phyloP scores from a whole-genome alignment of 2,329 filamentous ascomycete genomes.

The Claviceps humidiphila region DNA sequence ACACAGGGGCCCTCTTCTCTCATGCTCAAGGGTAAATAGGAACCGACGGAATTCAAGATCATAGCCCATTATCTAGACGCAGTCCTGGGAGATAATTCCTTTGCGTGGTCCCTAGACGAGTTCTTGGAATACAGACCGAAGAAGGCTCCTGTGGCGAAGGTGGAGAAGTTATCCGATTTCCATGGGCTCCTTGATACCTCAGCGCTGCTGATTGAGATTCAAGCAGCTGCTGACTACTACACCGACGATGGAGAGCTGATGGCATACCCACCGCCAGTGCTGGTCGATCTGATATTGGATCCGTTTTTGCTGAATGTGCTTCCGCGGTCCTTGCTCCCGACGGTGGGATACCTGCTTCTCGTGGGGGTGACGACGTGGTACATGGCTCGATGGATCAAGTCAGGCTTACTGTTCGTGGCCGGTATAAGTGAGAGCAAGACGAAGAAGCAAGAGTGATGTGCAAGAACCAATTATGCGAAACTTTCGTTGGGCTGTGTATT shows the following conservation, averaged over 20 bases:
- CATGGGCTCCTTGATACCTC: not conserved
- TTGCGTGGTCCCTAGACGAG: conserved; percentile 50
- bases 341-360: conserved; percentile 50
- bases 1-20: not conserved
- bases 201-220: conserved; percentile 61
- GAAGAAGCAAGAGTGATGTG: conserved; percentile 25
- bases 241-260: conserved; percentile 63
- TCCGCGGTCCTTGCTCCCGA: conserved; percentile 64
- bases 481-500: not conserved
- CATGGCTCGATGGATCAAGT: conserved; percentile 23
- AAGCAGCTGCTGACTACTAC: conserved; percentile 74
- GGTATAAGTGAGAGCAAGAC: conserved; percentile 11
- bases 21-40: conserved; percentile 35
- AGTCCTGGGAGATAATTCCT: conserved; percentile 47
- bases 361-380: conserved; percentile 40
- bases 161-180: too few relatives aligned
- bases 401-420: conserved; percentile 16
- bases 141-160: not conserved
- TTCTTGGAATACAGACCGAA: conserved; percentile 42
- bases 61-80: conserved; percentile 47
- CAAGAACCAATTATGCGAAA: not conserved
- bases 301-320: conserved; percentile 70
- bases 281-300: conserved; percentile 74
- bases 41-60: conserved; percentile 72
- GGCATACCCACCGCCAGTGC: conserved; percentile 57